phyloP scores from a whole-genome alignment of 129 eudicot species.

The Tagetes patula region DNA sequence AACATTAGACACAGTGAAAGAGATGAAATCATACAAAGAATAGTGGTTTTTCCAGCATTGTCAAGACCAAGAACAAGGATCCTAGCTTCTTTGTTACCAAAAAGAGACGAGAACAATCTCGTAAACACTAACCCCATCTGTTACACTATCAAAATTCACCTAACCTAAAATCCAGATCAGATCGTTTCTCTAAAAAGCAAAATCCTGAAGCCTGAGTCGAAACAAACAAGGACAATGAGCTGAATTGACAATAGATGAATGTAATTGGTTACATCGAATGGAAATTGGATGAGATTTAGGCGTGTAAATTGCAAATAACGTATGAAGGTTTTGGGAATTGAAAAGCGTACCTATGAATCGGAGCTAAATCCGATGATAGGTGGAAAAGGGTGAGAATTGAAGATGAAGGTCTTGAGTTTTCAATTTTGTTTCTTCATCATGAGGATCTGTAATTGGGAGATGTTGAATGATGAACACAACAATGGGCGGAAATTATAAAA shows the following conservation, averaged over 20 bases:
- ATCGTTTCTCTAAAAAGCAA: slow-evolving; percentile 29
- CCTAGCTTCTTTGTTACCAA: slow-evolving; percentile 97
- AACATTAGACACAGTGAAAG: not conserved
- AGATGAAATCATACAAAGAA: slow-evolving; percentile 59
- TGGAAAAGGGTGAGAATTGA: slow-evolving; percentile 21
- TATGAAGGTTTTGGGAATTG: slow-evolving; percentile 6
- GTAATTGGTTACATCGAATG: slow-evolving; percentile 11
- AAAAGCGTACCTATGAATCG: slow-evolving; percentile 33
- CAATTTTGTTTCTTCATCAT: slow-evolving; percentile 12
- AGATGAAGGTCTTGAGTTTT: slow-evolving; percentile 4
- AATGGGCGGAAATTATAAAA: slow-evolving; percentile 3
- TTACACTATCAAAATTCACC: slow-evolving; percentile 16
- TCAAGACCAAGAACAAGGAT: slow-evolving; percentile 97
- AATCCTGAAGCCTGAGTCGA: slow-evolving; percentile 13
- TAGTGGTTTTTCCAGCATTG: slow-evolving; percentile 99
- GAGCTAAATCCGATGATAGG: slow-evolving; percentile 10
- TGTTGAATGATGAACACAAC: slow-evolving; percentile 35
- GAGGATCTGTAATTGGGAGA: slow-evolving; percentile 37
- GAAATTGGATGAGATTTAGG: not conserved
- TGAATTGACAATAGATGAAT: not conserved
- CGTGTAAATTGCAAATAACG: not conserved
- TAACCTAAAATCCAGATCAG: slow-evolving; percentile 42
- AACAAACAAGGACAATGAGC: not conserved
- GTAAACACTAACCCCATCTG: slow-evolving; percentile 88
- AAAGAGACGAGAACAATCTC: slow-evolving; percentile 73